A percentile compares a stretch with the other conserved stretches of the same genome.
Evolutionary conservation across 2,329 filamentous ascomycete species (phyloP).

Genomic region (Diaporthe sp.): DNA sequence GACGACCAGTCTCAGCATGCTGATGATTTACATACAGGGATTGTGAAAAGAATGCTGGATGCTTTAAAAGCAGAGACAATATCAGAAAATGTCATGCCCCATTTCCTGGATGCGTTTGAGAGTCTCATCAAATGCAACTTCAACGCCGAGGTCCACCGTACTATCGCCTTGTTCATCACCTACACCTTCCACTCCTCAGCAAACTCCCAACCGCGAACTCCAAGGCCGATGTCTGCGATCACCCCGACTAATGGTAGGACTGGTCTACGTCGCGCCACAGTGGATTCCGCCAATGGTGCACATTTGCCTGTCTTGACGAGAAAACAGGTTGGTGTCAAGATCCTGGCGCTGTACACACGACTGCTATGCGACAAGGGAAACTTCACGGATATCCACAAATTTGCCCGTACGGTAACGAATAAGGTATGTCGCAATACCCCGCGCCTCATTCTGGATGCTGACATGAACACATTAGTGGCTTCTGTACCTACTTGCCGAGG

Average conservation of each 20-base stretch:
- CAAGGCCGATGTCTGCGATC: conserved; percentile 57
- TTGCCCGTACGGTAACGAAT: conserved; percentile 94
- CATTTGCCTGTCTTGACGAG: conserved; percentile 64
- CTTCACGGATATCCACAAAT: conserved; percentile 81
- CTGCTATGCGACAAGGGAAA: conserved; percentile 83
- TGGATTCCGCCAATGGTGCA: conserved; percentile 45
- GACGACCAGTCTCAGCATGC: conserved; percentile 32
- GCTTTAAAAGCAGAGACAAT: conserved; percentile 89
- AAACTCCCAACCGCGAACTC: conserved; percentile 64
- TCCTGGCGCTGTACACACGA: conserved; percentile 83
- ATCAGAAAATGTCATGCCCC: conserved; percentile 77
- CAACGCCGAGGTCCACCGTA: conserved; percentile 87
- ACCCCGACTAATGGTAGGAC: conserved; percentile 50
- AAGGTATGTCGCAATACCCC: conserved; percentile 71
- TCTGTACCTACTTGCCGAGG: conserved; percentile 89
- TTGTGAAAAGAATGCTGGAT: conserved; percentile 90
- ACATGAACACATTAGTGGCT: conserved; percentile 76
- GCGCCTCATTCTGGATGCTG: neutral
- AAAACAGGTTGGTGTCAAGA: conserved; percentile 79
- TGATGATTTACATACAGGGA: conserved; percentile 67
- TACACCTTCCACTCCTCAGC: conserved; percentile 82
- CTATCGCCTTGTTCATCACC: conserved; percentile 91
- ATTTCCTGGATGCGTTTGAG: conserved; percentile 85
- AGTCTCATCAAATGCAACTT: conserved; percentile 85
- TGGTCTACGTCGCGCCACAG: conserved; percentile 54